Base-by-base conservation (phyloP, 305 asterid genomes). In the Fraxinus sp. region DNA sequence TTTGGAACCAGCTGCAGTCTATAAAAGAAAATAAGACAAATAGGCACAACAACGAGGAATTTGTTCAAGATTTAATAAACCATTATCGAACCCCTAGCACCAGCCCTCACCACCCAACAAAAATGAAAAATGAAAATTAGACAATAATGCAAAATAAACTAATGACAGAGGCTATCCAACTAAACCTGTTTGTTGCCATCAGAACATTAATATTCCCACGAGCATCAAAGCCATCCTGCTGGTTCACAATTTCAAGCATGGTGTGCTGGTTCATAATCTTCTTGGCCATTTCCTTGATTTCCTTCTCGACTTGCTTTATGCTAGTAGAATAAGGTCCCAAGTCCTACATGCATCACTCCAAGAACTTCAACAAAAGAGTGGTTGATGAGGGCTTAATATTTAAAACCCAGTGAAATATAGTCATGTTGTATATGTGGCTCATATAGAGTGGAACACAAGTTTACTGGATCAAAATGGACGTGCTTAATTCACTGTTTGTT, bases 141-240 rank as follows among this genome's bases (percentile, higher is more conserved):
- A 18, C 41, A 13, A 35, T 28, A 80, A 80, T 35, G n/a, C 35
- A n/a, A 66, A 5, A 72, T 22, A 13, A 39, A 76, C 7, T 59
- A 36, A 52, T 32, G 36, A 36, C 8, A 59, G 37, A 77, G 20
- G 89, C 70, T 49, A 43, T 16, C n/a, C 1, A 7, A 85, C 85
- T n/a, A 77, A 87, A 90, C 93, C 90, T 89, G 68, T 90, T 90
- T 74, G 93, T 90, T 76, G 92, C 92, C 92, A 90, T 90, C 2
- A 90, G 86, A 75, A 90, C 93, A 84, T 90, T 88, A 57, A 89
- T 91, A 80, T 86, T 96, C 75, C 99, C 97, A 82, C 98, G 98
- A 24, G 98, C 98, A 89, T 94, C 99, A 86, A 96, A 96, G 13
- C 98, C 98, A 87, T 96, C 99, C 18, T 94, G 97, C 90, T 96